Evolutionary conservation across 1,139 yeast species (phyloP), one percentile per base, ranked within the genome.

Genomic region (Zygosaccharomyces sapae): DNA sequence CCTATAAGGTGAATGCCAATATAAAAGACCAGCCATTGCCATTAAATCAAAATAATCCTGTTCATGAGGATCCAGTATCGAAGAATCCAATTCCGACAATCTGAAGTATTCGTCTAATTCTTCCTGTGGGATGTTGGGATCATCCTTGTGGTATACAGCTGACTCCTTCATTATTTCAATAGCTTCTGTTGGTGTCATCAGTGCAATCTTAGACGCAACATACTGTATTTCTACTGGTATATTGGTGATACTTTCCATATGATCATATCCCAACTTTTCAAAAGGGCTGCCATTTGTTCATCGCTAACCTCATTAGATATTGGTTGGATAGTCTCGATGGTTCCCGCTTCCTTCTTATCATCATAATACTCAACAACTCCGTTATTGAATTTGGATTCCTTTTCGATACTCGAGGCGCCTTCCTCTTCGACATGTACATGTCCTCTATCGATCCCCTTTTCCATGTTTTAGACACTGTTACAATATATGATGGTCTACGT

Each of bases 1-100:
- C 2, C 82, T 78, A 59, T 81, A 81, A 1, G 85, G 83, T 1
- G 84, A 80, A 60, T 74, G 76, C 58, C 69, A 80, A 40, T 75
- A 69, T 44, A 76, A 65, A 42, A 80, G 58, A 24, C 72, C 73
- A 1, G 81, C 81, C 45, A 71, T 70, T 18, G 61, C 58, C 52
- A 66, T 66, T 39, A 73, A 62, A 18, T 62, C 61, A 61, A 69
- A 68, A 27, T 67, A 63, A 31, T 51, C 55, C 31, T 45, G 39
- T 40, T 50, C 47, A 31, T 49, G 45, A 9, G n/a, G 25, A 4
- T 27, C 30, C 10, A n/a, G n/a, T n/a, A n/a, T n/a, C n/a, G n/a
- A n/a, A n/a, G n/a, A n/a, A n/a, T n/a, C n/a, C n/a, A n/a, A n/a
- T n/a, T n/a, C n/a, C n/a, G 30, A 27, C n/a, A 27, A 12, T n/a